Evolutionary conservation across 176 grass and related monocot species (phyloP).

Genomic region (Pontederia paniculata): DNA sequence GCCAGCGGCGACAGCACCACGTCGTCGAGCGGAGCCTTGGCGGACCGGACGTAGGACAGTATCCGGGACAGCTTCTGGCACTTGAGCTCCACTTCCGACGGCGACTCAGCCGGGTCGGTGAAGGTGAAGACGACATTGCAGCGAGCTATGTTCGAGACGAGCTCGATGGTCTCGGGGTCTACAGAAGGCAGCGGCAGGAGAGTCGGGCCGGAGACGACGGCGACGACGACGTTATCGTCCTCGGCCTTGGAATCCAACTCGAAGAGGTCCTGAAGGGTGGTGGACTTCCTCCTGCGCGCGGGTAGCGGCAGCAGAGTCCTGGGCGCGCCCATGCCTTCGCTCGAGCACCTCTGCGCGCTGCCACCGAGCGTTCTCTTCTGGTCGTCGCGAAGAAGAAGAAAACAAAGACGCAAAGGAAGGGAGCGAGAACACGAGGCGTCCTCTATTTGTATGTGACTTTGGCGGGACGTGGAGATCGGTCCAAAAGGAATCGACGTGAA

Average conservation of each 20-base stretch:
- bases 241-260: slow-evolving; percentile 24
- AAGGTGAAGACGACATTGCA: slow-evolving; percentile 61
- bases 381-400: neutral
- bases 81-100: slow-evolving; percentile 36
- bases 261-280: slow-evolving; percentile 62
- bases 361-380: neutral
- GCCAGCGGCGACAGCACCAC: slow-evolving; percentile 40
- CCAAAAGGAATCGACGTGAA: too few species aligned
- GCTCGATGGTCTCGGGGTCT: slow-evolving; percentile 36
- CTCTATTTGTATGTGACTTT: too few species aligned
- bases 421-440: neutral
- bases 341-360: neutral
- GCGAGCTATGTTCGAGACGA: slow-evolving; percentile 43
- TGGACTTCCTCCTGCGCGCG: slow-evolving; percentile 29
- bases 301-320: slow-evolving; percentile 4
- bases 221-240: neutral
- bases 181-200: slow-evolving; percentile 29
- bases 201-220: neutral
- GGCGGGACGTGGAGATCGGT: too few species aligned
- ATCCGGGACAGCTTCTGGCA: slow-evolving; percentile 31
- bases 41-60: slow-evolving; percentile 31
- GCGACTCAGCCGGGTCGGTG: slow-evolving; percentile 10
- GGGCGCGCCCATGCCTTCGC: slow-evolving; percentile 38
- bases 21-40: slow-evolving; percentile 28
- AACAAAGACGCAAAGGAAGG: neutral